phyloP scores from a whole-genome alignment of 208 protist species.

The Trypanosomatidae sp. region DNA sequence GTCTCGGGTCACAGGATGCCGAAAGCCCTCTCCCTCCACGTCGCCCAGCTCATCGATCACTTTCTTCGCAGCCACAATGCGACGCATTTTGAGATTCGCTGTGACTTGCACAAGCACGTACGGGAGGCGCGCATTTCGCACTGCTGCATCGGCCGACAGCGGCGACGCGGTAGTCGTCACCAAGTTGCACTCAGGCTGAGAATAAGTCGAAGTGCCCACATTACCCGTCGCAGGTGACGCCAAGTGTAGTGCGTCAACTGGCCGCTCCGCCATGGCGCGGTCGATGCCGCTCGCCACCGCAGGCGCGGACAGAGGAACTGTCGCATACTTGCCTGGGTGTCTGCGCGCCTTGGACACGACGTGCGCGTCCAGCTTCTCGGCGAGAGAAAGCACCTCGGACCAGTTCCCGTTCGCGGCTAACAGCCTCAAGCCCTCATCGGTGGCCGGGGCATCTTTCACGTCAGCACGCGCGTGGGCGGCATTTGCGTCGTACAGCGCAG shows the following conservation, averaged over 20 bases:
- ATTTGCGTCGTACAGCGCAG: conserved; percentile 14
- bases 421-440: conserved; percentile 50
- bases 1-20: conserved; percentile 44
- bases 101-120: conserved; percentile 78
- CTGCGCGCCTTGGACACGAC: conserved; percentile 21
- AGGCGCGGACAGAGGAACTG: too few species aligned
- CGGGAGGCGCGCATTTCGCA: conserved; percentile 33
- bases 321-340: conserved; percentile 8
- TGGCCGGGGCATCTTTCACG: conserved; percentile 39
- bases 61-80: conserved; percentile 48
- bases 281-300: too few species aligned
- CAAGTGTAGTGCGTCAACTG: too few species aligned
- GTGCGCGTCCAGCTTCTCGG: conserved; percentile 49
- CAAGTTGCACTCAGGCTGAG: too few species aligned
- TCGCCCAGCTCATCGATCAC: conserved; percentile 67
- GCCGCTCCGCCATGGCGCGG: background rate
- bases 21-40: conserved; percentile 60
- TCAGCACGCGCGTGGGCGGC: conserved; percentile 9
- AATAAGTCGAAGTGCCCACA: too few species aligned
- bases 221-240: too few species aligned
- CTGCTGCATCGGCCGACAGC: background rate
- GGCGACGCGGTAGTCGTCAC: background rate
- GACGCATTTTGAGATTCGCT: conserved; percentile 71
- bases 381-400: conserved; percentile 53
- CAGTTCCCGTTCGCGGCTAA: conserved; percentile 71